Percentiles rank a stretch among this genome's conserved stretches.
phyloP scores from a whole-genome alignment of 495 filamentous ascomycete genomes.

The Pseudevernia furfuracea region DNA sequence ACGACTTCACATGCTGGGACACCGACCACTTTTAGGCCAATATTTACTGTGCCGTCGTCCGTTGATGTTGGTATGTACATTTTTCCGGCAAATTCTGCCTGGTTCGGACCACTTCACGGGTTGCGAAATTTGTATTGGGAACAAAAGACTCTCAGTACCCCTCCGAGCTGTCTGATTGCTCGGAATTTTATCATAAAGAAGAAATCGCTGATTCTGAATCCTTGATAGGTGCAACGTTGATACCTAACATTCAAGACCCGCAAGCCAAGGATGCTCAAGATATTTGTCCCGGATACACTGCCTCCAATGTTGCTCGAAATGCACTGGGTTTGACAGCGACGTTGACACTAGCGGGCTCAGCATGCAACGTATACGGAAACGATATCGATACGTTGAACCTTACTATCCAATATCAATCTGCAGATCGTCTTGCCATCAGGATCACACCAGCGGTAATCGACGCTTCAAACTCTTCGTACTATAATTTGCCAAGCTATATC shows the following conservation, averaged over 20 bases:
- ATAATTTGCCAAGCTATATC: conserved; percentile 54
- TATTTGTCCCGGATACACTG: conserved; percentile 58
- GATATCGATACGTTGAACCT: conserved; percentile 52
- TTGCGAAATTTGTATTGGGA: background rate
- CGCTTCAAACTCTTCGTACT: conserved; percentile 58
- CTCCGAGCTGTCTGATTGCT: no score
- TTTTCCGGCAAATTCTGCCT: background rate
- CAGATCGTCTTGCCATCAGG: conserved; percentile 45
- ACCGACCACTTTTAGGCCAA: conserved; percentile 23
- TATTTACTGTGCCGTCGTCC: conserved; percentile 47
- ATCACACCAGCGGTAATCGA: conserved; percentile 56
- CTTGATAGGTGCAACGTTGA: conserved; percentile 39
- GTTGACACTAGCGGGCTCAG: conserved; percentile 45
- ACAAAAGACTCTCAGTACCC: background rate
- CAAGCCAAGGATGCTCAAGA: conserved; percentile 62
- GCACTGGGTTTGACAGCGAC: conserved; percentile 45
- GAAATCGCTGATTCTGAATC: background rate
- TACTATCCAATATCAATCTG: conserved; percentile 50
- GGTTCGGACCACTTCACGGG: background rate
- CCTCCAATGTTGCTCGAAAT: conserved; percentile 42
- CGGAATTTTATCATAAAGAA: background rate
- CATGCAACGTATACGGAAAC: conserved; percentile 56
- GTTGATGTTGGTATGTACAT: conserved; percentile 38
- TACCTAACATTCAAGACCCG: conserved; percentile 68
- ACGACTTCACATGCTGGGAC: conserved; percentile 12